Evolutionary conservation across 2,329 filamentous ascomycete genomes (phyloP), one percentile per base, ranked within the genome.

Genomic region (Ceratocystis lukuohia): DNA sequence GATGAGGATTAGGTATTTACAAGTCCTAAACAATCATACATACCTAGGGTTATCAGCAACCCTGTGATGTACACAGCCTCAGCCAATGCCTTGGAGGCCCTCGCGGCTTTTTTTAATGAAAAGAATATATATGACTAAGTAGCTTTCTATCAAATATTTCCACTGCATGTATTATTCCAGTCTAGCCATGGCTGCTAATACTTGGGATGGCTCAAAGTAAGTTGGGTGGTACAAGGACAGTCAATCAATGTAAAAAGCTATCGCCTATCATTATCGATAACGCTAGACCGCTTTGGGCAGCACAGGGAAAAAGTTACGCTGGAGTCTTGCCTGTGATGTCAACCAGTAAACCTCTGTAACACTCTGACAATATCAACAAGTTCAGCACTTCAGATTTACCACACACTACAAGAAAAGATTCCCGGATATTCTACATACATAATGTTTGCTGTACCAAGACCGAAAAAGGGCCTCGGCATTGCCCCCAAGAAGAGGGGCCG

Each of bases 401-500:
- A 48, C 30, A n/a, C n/a, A 66, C 30, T 57, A 67, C 15, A 65
- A 15, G 62, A 65, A 61, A 6, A n/a, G 46, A 37, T 66, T 65
- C 59, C 65, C 66, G 56, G 69, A 61, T 56, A 30, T 37, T n/a
- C 30, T 57, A 48, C 5, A 67, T 46, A 53, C 50, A 44, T n/a
- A 57, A 62, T 62, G 15, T 85, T 87, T 71, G 80, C 80, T 48
- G 80, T 79, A 71, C 85, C 85, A 6, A 79, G 84, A 69, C 76
- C 78, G 3, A 85, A 72, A 85, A 84, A 73, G 77, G 76, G 61
- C 68, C 77, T 12, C 81, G 80, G 81, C 17, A 81, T 83, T 0
- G 80, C 80, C 12, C 78, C 77, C n/a, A 91, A 88, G 76, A 87
- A 85, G 72, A 80, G 88, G 70, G 89, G 88, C 74, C 75, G 76